A percentile compares a stretch with the other conserved stretches of the same genome.
phyloP scores from a whole-genome alignment of 2,329 filamentous ascomycete genomes.

The Colletotrichum incanum region DNA sequence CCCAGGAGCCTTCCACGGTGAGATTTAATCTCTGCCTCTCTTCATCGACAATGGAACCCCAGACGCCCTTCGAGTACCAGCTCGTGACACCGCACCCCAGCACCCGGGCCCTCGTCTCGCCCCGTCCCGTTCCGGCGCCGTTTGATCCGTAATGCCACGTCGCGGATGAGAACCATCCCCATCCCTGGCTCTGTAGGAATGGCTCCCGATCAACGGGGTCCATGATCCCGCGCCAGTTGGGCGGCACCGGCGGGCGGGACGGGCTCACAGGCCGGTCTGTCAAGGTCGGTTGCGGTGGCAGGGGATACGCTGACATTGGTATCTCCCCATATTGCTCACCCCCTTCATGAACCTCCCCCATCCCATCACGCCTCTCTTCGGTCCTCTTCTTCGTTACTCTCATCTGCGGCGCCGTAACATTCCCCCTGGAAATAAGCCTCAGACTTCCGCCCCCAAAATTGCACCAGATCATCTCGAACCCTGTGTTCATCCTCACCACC shows the following conservation, averaged over 20 bases:
- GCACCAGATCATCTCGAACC: conserved; percentile 69
- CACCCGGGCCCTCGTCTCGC: conserved; percentile 59
- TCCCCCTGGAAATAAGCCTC: conserved; percentile 59
- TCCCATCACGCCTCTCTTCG: neutral
- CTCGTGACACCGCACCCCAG: conserved; percentile 61
- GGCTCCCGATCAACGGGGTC: conserved; percentile 52
- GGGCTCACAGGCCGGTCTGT: conserved; percentile 55
- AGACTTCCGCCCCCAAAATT: conserved; percentile 62
- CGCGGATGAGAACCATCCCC: conserved; percentile 63
- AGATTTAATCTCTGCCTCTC: conserved; percentile 59
- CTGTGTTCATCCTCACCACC: conserved; percentile 66
- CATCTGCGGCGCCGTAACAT: conserved; percentile 62
- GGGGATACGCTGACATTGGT: conserved; percentile 52
- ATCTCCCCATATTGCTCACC: conserved; percentile 23
- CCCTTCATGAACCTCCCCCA: conserved; percentile 29
- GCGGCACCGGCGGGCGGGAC: conserved; percentile 53
- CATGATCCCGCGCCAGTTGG: conserved; percentile 53
- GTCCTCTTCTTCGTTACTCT: conserved; percentile 12
- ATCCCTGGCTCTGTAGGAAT: conserved; percentile 57
- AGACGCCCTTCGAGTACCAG: conserved; percentile 60
- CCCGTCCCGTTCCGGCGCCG: conserved; percentile 55
- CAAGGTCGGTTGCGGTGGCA: conserved; percentile 55
- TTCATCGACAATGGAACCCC: conserved; percentile 46
- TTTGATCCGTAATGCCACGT: conserved; percentile 60
- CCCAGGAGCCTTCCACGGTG: conserved; percentile 59